A percentile compares a stretch with the other conserved stretches of the same genome.
phyloP scores from a whole-genome alignment of 2,329 filamentous ascomycete species.

The Cytospora chrysosperma region DNA sequence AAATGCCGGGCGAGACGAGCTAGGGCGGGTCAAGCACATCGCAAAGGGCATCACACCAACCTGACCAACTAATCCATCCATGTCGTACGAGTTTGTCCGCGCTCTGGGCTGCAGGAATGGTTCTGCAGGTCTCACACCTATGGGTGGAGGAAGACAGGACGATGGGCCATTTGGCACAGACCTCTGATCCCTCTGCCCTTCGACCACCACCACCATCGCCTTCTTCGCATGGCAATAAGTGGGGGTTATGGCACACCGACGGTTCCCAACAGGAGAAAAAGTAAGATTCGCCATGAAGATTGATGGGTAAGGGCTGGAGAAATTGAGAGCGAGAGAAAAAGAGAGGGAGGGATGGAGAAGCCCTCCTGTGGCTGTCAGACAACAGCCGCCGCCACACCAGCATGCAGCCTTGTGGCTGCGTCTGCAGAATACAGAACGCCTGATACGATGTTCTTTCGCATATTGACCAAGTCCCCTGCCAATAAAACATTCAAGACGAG shows the following conservation, averaged over 20 bases:
- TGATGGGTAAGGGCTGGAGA: constrained; percentile 14
- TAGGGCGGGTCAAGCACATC: neutral
- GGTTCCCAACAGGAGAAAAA: neutral
- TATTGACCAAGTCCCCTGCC: neutral
- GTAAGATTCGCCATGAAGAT: neutral
- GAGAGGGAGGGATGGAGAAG: neutral
- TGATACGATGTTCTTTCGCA: neutral
- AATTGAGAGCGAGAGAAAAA: no score
- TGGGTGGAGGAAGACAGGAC: neutral
- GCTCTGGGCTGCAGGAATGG: constrained; percentile 15
- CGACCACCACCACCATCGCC: neutral
- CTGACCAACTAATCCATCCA: constrained; percentile 1
- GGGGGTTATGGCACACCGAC: neutral
- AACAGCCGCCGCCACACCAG: neutral
- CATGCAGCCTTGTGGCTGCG: constrained; percentile 10
- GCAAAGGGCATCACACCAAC: neutral
- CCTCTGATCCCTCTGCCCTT: neutral
- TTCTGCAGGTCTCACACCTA: neutral
- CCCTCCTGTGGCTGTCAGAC: constrained; percentile 1
- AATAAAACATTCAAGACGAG: neutral
- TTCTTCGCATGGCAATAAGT: neutral
- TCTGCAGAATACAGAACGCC: neutral
- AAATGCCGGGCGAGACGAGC: neutral
- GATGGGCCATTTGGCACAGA: neutral
- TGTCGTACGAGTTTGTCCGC: neutral